Evolutionary conservation across 768 basidiomycete genomes (phyloP).

Genomic region (Boletus pseudopeckii): DNA sequence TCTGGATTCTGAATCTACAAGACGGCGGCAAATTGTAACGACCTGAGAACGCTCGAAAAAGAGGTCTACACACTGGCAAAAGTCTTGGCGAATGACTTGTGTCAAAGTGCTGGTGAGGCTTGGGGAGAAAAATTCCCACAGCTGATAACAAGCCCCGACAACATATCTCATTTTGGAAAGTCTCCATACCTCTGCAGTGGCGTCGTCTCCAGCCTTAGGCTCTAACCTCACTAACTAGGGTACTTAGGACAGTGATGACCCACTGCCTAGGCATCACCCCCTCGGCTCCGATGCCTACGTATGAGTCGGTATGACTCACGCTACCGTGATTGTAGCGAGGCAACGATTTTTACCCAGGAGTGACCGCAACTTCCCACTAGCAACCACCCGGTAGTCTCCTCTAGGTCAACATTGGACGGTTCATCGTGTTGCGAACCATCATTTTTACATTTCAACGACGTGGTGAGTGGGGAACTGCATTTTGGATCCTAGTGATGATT

Average conservation of each 20-base stretch:
- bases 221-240: not conserved
- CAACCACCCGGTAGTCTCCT: too few relatives aligned
- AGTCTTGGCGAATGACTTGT: not conserved
- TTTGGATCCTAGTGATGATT: not conserved
- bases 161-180: conserved; percentile 22
- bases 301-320: not conserved
- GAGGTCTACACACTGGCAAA: not conserved
- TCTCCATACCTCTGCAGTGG: conserved; percentile 1
- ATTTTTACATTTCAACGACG: conserved; percentile 7
- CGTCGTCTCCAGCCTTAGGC: not conserved
- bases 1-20: not conserved
- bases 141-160: conserved; percentile 1
- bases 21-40: too few relatives aligned
- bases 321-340: not conserved
- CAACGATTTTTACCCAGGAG: not conserved
- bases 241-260: too few relatives aligned
- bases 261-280: not conserved
- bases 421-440: not conserved
- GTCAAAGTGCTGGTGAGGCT: not conserved
- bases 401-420: not conserved
- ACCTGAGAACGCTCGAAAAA: not conserved
- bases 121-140: conserved; percentile 9
- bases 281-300: not conserved
- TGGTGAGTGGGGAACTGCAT: conserved; percentile 5
- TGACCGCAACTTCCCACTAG: not conserved